Percentiles rank a stretch among this genome's conserved stretches.
phyloP scores from a whole-genome alignment of 305 asterid genomes.

The Nicotiana rustica region DNA sequence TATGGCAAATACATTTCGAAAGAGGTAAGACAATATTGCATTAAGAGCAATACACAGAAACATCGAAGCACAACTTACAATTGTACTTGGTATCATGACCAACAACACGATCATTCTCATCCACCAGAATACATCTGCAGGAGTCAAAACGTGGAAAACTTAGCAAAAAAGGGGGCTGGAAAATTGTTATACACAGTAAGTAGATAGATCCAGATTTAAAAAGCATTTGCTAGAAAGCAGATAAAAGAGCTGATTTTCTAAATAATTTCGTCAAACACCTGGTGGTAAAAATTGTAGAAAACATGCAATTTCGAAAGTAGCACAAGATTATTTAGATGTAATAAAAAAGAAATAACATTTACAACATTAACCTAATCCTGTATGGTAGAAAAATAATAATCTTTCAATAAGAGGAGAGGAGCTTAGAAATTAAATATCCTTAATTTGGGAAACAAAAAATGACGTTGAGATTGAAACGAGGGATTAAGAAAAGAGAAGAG shows the following conservation, averaged over 20 bases:
- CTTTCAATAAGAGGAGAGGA: too few species aligned
- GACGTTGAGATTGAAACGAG: neutral
- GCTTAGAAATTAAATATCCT: too few species aligned
- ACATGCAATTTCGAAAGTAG: neutral
- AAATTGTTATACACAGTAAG: neutral
- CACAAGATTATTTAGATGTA: neutral
- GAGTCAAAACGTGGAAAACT: slow-evolving; percentile 26
- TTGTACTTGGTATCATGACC: slow-evolving; percentile 96
- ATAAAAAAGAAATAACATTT: too few species aligned
- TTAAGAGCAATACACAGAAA: neutral
- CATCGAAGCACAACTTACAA: slow-evolving; percentile 57
- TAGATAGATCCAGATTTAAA: neutral
- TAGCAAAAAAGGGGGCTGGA: neutral
- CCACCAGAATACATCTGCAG: slow-evolving; percentile 95
- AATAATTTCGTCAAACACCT: neutral
- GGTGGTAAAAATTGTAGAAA: neutral
- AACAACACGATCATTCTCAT: slow-evolving; percentile 81
- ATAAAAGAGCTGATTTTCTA: neutral
- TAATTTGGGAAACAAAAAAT: too few species aligned
- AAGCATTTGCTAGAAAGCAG: neutral
- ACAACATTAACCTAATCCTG: too few species aligned
- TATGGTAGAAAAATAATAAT: too few species aligned
- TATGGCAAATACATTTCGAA: too few species aligned
- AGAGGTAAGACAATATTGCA: neutral
- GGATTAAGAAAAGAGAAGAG: slow-evolving; percentile 13